Evolutionary conservation across 305 asterid species (phyloP), one percentile per base, ranked within the genome.

Genomic region (Rubia balearica): DNA sequence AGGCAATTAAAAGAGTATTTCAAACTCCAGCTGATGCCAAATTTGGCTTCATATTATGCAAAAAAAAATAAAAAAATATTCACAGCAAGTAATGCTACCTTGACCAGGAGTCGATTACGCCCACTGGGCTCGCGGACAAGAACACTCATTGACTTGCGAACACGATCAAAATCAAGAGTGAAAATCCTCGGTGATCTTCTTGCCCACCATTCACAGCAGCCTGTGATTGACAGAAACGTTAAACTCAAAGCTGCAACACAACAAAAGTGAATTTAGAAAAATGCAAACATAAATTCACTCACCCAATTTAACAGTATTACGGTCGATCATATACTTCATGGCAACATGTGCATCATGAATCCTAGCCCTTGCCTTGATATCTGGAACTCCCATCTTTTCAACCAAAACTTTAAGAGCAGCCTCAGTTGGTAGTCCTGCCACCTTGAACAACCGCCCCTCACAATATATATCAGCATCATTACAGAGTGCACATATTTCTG

Each of bases 391-490:
- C 96, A 90, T 92, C 82, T 90, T 92, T 77, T 92, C 98, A 67
- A 89, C 98, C 85, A 90, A 80, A 75, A 92, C 98, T 84, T 89
- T 90, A 8, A 92, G 96, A 77, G 98, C 98, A 57, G 98, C 98
- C 78, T 92, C 98, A 59, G 97, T 92, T 13, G 98, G 97, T 77
- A 92, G 70, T 61, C 98, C 98, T 8, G 89, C 89, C 61, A 89
- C 93, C 80, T 88, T 83, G 75, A 85, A 86, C 56, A 83, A 76
- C 56, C 87, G 91, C 17, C 88, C 91, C 78, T 87, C 96, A 51
- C 80, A 77, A 75, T 65, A 85, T 69, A 92, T 74, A 61, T 96
- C 96, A 53, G 97, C 91, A 74, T 92, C 98, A 72, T 89, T 92
- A 78, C 98, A 92, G 51, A 92, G 73, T 21, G 97, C 95, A 78